A percentile compares a stretch with the other conserved stretches of the same genome.
Conservation (phyloP, 768 basidiomycete genomes). For the Calocera viscosa region DNA sequence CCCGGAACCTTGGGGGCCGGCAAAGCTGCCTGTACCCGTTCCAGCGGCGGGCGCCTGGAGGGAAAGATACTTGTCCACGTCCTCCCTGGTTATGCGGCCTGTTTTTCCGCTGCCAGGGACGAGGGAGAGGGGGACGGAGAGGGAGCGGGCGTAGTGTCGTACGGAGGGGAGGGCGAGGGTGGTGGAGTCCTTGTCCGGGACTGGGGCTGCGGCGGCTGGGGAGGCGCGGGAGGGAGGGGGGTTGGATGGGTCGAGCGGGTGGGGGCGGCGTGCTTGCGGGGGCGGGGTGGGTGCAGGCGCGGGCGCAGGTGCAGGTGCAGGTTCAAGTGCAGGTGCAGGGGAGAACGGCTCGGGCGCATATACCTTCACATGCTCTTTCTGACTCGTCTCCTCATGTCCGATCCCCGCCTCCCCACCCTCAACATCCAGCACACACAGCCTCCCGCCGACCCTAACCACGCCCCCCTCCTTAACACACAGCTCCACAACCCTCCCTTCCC, state of each 20-base stretch:
- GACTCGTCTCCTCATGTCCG: conserved; percentile 16
- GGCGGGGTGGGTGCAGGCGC: conserved; percentile 9
- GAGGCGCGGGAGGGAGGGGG: conserved; percentile 5
- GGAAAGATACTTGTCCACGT: conserved; percentile 52
- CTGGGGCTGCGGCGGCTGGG: background rate
- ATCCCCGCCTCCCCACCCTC: conserved; percentile 40
- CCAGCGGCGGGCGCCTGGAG: too few species aligned
- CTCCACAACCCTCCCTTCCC: conserved; percentile 59
- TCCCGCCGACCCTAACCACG: conserved; percentile 68
- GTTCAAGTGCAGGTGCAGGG: background rate
- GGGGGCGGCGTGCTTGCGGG: conserved; percentile 12
- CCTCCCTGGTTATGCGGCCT: conserved; percentile 61
- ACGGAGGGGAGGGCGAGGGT: conserved; percentile 67
- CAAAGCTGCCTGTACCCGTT: too few species aligned
- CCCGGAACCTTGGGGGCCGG: conserved; percentile 14
- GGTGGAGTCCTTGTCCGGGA: conserved; percentile 28
- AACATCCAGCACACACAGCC: conserved; percentile 66
- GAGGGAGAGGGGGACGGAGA: conserved; percentile 43
- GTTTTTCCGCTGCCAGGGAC: conserved; percentile 59
- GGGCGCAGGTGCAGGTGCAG: conserved; percentile 16
- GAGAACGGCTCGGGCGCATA: conserved; percentile 16
- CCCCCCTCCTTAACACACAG: conserved; percentile 69
- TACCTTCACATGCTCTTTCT: conserved; percentile 9
- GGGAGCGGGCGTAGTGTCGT: conserved; percentile 59
- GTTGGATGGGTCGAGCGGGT: conserved; percentile 15